Percentiles rank a stretch among this genome's conserved stretches.
These are phyloP conservation scores for Talaromyces sp. DNA, from an alignment of 2,329 filamentous ascomycete species.

Conservation along the genomic window DNA sequence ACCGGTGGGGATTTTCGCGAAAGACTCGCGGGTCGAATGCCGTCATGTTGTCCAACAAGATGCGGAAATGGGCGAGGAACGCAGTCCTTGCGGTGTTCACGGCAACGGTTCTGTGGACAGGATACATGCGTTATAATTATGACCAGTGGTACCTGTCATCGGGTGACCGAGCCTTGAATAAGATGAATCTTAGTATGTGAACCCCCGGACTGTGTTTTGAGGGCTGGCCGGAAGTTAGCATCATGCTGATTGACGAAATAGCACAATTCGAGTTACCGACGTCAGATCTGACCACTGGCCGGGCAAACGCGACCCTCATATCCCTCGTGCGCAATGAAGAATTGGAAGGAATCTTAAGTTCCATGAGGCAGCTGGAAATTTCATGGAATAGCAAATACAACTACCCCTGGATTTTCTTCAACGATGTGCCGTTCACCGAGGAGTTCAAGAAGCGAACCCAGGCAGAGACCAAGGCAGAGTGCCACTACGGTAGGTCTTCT, in stretches of 20 bases:
- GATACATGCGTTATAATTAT: slow-evolving; percentile 3
- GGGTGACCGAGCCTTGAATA: slow-evolving; percentile 6
- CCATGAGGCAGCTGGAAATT: slow-evolving; percentile 84
- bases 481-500: slow-evolving; percentile 63
- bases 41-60: slow-evolving; percentile 5
- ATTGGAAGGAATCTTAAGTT: slow-evolving; percentile 73
- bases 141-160: slow-evolving; percentile 10
- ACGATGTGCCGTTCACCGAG: slow-evolving; percentile 88
- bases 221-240: not conserved
- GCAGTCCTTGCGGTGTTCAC: not conserved
- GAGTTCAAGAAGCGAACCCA: slow-evolving; percentile 84
- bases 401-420: slow-evolving; percentile 99
- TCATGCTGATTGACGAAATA: not conserved
- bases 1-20: not conserved
- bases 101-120: not conserved
- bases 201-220: not conserved
- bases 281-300: slow-evolving; percentile 40
- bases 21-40: not conserved
- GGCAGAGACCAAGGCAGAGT: slow-evolving; percentile 80
- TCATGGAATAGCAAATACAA: slow-evolving; percentile 99
- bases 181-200: slow-evolving; percentile 9
- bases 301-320: slow-evolving; percentile 88
- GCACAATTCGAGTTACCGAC: slow-evolving; percentile 1
- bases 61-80: slow-evolving; percentile 1
- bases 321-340: slow-evolving; percentile 91